These are phyloP conservation scores for Fusarium floridanum DNA, from an alignment of 2,329 filamentous ascomycete genomes.

Conservation along the genomic window DNA sequence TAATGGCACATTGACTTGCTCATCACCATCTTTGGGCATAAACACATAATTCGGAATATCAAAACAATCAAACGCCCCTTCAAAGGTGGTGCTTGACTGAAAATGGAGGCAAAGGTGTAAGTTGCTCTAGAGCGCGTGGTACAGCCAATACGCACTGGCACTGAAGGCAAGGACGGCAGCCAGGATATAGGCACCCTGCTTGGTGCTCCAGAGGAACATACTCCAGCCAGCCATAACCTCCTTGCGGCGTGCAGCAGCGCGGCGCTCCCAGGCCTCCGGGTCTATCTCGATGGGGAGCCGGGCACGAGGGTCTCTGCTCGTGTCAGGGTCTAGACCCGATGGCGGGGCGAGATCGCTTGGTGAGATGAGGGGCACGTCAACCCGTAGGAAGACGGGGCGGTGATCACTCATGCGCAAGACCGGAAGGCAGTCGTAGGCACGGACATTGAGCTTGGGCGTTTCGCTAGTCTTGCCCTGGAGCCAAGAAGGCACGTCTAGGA, in stretches of 20 bases:
- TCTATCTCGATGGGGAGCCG: slow-evolving; percentile 66
- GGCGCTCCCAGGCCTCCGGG: slow-evolving; percentile 66
- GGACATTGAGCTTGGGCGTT: slow-evolving; percentile 60
- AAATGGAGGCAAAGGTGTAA: neutral
- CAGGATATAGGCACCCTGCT: slow-evolving; percentile 62
- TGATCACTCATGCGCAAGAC: slow-evolving; percentile 89
- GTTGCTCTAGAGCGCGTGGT: slow-evolving; percentile 5
- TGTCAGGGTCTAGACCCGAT: slow-evolving; percentile 30
- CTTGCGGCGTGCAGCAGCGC: slow-evolving; percentile 59
- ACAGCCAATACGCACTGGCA: slow-evolving; percentile 61
- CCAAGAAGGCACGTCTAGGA: slow-evolving; percentile 72
- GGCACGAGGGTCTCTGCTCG: slow-evolving; percentile 57
- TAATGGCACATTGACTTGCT: neutral
- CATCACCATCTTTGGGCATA: neutral
- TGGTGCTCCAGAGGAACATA: slow-evolving; percentile 67
- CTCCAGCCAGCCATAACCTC: slow-evolving; percentile 66
- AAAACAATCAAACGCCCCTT: neutral
- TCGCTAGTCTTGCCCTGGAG: slow-evolving; percentile 48
- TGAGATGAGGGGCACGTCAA: slow-evolving; percentile 72
- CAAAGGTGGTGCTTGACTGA: neutral
- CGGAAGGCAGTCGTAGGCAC: slow-evolving; percentile 80
- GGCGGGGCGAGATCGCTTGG: slow-evolving; percentile 56
- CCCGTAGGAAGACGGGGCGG: slow-evolving; percentile 81
- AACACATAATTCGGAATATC: neutral
- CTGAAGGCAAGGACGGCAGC: slow-evolving; percentile 57